These are phyloP conservation scores for Strobilomyces echinocephalus DNA, from an alignment of 768 basidiomycete genomes.

Conservation along the genomic window DNA sequence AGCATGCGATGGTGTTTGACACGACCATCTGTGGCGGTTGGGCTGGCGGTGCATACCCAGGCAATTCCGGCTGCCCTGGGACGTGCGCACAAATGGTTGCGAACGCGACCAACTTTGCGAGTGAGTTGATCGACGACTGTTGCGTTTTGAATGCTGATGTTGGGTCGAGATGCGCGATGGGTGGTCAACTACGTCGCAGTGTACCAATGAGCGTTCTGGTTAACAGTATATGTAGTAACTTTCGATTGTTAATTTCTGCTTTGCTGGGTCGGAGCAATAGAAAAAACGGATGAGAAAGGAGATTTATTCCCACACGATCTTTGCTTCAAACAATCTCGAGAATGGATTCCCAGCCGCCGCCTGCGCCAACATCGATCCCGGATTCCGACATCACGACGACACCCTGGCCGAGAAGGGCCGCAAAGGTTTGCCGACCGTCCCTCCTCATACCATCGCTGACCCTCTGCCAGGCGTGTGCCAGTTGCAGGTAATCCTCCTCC, in stretches of 20 bases:
- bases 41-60: constrained; percentile 22
- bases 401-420: constrained; percentile 47
- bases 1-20: constrained; percentile 46
- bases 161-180: constrained; percentile 47
- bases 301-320: constrained; percentile 26
- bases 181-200: constrained; percentile 53
- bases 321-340: constrained; percentile 27
- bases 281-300: constrained; percentile 20
- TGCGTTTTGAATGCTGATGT: constrained; percentile 7
- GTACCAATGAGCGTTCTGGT: constrained; percentile 32
- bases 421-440: constrained; percentile 39
- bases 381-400: constrained; percentile 48
- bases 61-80: constrained; percentile 34
- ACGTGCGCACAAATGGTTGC: constrained; percentile 46
- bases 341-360: constrained; percentile 35
- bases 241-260: too few relatives aligned
- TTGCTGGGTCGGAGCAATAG: too few relatives aligned
- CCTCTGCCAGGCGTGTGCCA: constrained; percentile 49
- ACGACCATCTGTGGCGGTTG: constrained; percentile 33
- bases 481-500: constrained; percentile 41
- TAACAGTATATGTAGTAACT: too few relatives aligned
- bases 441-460: constrained; percentile 13
- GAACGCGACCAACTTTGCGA: constrained; percentile 51
- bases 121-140: constrained; percentile 25
- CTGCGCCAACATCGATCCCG: constrained; percentile 37